Evolutionary conservation across 2,329 filamentous ascomycete genomes (phyloP), one percentile per base, ranked within the genome.

Genomic region (Fusarium siculi): DNA sequence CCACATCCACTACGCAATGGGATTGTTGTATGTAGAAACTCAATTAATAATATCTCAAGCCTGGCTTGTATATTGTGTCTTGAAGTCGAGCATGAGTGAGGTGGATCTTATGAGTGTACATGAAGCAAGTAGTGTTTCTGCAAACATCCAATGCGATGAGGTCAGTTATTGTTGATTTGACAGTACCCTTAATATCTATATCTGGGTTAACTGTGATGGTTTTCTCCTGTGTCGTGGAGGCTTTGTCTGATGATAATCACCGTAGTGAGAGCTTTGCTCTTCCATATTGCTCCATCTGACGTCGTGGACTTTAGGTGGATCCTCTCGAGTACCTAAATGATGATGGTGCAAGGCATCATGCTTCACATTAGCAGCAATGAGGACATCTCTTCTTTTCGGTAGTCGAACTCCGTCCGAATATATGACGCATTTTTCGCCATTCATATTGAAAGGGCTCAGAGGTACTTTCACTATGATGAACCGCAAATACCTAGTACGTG

Each of bases 11-110:
- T 40, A 30, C 44, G 10, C 50, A 19, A 43, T 34, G 21, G 30
- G 25, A 44, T n/a, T 36, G 40, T 46, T 52, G 61, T 68, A 70
- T 73, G 47, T 74, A 73, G 67, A 73, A 56, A 65, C 37, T 72
- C 61, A 55, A 73, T 50, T 72, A 76, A 70, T 77, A 77, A 76
- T 62, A 69, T 49, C 25, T 54, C 63, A 67, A 63, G 25, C 58
- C 39, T 61, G 25, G 34, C 54, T 69, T 68, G 52, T 36, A 14
- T 23, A 40, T 25, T 36, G 21, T 28, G 18, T 30, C 23, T 23
- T 28, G 7, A 16, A 19, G 16, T 42, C 37, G 18, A 37, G 21
- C 18, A 12, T 36, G 21, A 11, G 23, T 16, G 10, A 28, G 9
- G 14, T 34, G 10, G 4, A 9, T 21, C 23, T 39, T 36, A 8